These are phyloP conservation scores for Auriculariales sp. DNA, from an alignment of 768 basidiomycete genomes.

Conservation along the genomic window DNA sequence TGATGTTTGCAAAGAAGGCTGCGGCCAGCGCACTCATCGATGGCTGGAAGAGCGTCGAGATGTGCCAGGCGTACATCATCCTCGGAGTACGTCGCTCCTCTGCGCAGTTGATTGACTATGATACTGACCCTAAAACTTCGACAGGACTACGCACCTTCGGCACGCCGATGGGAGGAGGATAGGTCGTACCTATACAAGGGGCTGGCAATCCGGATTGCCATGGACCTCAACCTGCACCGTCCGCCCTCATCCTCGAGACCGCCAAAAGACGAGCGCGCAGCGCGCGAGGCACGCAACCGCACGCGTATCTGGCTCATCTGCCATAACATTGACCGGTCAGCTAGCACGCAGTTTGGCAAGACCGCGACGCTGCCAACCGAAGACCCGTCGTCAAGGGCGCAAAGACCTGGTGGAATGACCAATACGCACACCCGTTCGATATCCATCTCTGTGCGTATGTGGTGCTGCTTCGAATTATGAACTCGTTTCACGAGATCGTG, in stretches of 20 bases:
- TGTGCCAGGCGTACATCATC: constrained; percentile 63
- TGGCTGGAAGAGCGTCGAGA: constrained; percentile 54
- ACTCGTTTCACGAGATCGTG: constrained; percentile 23
- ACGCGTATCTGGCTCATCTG: constrained; percentile 65
- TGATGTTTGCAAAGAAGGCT: constrained; percentile 46
- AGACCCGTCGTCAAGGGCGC: constrained; percentile 41
- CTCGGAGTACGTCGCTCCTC: constrained; percentile 27
- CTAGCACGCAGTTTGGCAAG: constrained; percentile 65
- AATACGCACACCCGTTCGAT: constrained; percentile 14
- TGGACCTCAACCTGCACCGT: constrained; percentile 57
- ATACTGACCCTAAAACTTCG: not conserved
- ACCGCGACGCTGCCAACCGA: constrained; percentile 50
- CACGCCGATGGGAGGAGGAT: constrained; percentile 55
- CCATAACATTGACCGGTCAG: constrained; percentile 59
- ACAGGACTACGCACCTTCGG: constrained; percentile 35
- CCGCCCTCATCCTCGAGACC: constrained; percentile 22
- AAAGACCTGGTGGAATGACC: constrained; percentile 32
- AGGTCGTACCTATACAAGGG: constrained; percentile 61
- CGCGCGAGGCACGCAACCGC: constrained; percentile 54
- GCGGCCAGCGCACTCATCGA: constrained; percentile 46
- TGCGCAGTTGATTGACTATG: not conserved
- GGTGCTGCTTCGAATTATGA: constrained; percentile 34
- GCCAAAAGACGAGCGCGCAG: constrained; percentile 33
- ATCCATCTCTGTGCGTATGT: constrained; percentile 34
- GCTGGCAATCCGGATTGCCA: constrained; percentile 60